These are phyloP conservation scores for Platanthera guangdongensis DNA, from an alignment of 106 monocot species.

Conservation along the genomic window DNA sequence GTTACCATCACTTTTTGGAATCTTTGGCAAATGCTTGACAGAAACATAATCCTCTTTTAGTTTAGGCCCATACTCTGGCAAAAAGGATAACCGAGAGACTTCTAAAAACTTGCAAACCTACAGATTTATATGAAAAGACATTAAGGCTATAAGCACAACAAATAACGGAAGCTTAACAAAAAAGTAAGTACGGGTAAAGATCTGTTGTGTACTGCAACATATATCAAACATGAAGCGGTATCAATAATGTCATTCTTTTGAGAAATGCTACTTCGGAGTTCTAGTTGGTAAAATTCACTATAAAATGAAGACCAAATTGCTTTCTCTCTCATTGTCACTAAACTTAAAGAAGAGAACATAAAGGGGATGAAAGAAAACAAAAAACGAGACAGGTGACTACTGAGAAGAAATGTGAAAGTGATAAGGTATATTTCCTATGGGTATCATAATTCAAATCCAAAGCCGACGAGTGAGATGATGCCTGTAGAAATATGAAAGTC, in stretches of 20 bases:
- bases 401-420: too few species aligned
- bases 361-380: background rate
- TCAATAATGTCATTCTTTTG: background rate
- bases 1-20: constrained; percentile 38
- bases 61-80: constrained; percentile 92
- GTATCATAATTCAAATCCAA: too few species aligned
- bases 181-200: background rate
- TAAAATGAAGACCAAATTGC: background rate
- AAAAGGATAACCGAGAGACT: constrained; percentile 88
- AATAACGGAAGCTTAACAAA: background rate
- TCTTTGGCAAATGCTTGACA: constrained; percentile 73
- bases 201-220: background rate
- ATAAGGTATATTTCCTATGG: too few species aligned
- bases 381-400: background rate
- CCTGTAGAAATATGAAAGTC: too few species aligned
- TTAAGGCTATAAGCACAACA: background rate
- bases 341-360: background rate
- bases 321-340: background rate
- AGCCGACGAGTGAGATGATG: too few species aligned
- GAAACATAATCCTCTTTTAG: constrained; percentile 90
- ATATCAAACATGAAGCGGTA: background rate
- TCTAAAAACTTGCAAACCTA: constrained; percentile 98
- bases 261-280: too few species aligned
- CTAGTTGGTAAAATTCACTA: background rate
- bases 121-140: constrained; percentile 1